Evolutionary conservation across 2,329 filamentous ascomycete genomes (phyloP), one percentile per base, ranked within the genome.

Genomic region (Pyrenophora graminea): DNA sequence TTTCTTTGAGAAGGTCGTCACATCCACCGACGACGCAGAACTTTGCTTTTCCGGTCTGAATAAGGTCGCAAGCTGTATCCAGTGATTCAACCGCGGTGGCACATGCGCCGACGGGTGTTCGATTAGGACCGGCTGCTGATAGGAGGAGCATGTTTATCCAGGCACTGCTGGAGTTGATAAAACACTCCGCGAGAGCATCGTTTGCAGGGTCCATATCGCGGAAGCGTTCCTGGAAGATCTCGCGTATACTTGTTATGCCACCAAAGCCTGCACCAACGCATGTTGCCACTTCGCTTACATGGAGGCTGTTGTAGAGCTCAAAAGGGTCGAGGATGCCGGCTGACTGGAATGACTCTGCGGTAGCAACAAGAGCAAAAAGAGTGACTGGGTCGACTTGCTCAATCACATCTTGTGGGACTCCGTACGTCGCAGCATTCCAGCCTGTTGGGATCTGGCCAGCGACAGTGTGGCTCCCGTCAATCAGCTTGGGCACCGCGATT

Each of bases 81-180:
- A 99, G 83, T 3, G 94, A 99, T 79, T 99, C 95, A 38, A 99
- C 92, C 61, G 94, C 90, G 25, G 94, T 99, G 50, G 94, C 94
- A 73, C 94, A 99, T 69, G 94, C 94, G 80, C 93, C 94, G 43
- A 97, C 94, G 3, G 94, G 94, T 0, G 95, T 97, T 82, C 97
- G 96, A 82, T 99, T 97, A 34, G 94, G 91, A 63, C 94, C 94
- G 45, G 94, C 97, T 4, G 94, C 97, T 4, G 94, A 99, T 58
- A 99, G 80, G 59, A 99, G 81, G 77, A 99, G 81, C 94, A 99
- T 99, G 81, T 99, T 99, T 50, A 99, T 92, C 94, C 94, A 99
- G n/a, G 94, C 94, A 65, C 90, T 88, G 93, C 97, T 99, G 48
- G 94, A 99, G 82, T 99, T 99, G 84, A 99, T 97, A 82, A 99